Conservation (phyloP, 2,329 filamentous ascomycete species). For the Epichloe sibirici region DNA sequence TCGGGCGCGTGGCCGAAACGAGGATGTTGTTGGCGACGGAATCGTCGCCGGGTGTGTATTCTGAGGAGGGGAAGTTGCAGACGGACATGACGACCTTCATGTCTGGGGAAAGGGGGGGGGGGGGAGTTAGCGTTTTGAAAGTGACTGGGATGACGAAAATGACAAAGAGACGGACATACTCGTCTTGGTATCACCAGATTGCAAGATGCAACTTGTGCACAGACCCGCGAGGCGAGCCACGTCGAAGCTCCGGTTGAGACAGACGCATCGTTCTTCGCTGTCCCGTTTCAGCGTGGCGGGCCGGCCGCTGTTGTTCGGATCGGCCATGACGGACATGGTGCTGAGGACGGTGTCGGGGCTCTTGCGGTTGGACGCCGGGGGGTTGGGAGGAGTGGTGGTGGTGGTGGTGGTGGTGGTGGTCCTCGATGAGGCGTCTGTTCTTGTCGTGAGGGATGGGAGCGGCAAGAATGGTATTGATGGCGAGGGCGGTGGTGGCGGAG, state of each 20-base stretch:
- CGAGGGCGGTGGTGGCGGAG: background rate
- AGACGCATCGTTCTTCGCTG: constrained; percentile 25
- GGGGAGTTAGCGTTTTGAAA: constrained; percentile 7
- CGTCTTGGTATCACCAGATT: constrained; percentile 18
- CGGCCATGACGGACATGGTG: background rate
- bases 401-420: background rate
- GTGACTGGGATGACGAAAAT: no score
- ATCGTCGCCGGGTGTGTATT: constrained; percentile 21
- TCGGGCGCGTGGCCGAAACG: constrained; percentile 21
- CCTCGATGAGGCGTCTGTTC: background rate
- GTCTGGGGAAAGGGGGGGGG: constrained; percentile 13
- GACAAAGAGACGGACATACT: constrained; percentile 11
- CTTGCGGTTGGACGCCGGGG: background rate
- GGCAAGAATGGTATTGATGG: background rate
- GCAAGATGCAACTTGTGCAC: constrained; percentile 26
- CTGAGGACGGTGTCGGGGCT: constrained; percentile 1
- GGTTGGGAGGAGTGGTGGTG: background rate
- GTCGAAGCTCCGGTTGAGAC: constrained; percentile 27
- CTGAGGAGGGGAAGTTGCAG: constrained; percentile 20
- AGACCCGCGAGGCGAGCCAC: constrained; percentile 25
- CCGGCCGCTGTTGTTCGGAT: background rate
- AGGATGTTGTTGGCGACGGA: constrained; percentile 19
- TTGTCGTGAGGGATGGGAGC: background rate
- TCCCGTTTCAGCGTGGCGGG: constrained; percentile 4
- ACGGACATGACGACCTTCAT: constrained; percentile 23